phyloP scores from a whole-genome alignment of 345 rosid species.

The Pistacia integerrima region DNA sequence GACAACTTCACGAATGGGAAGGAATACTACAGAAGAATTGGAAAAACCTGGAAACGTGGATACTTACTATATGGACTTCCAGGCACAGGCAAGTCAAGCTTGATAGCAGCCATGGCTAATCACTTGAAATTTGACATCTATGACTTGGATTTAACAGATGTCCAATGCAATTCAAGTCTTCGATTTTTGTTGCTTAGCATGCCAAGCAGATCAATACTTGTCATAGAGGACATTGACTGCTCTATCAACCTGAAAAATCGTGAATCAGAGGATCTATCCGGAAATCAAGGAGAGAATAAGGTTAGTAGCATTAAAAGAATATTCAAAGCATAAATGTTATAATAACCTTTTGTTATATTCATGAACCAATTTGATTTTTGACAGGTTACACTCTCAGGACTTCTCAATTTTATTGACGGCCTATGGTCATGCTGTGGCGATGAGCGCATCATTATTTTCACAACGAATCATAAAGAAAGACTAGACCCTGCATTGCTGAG shows the following conservation, averaged over 20 bases:
- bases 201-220: constrained; percentile 46
- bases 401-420: constrained; percentile 27
- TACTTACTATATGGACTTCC: constrained; percentile 31
- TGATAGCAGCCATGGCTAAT: constrained; percentile 35
- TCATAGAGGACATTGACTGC: constrained; percentile 54
- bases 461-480: constrained; percentile 32
- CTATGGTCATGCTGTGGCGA: constrained; percentile 30
- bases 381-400: constrained; percentile 8
- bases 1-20: constrained; percentile 11
- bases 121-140: constrained; percentile 42
- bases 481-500: constrained; percentile 37
- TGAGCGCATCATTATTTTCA: constrained; percentile 26
- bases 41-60: constrained; percentile 27
- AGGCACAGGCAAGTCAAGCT: constrained; percentile 26
- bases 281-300: neutral
- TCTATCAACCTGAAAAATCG: constrained; percentile 38
- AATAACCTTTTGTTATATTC: no score
- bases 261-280: neutral
- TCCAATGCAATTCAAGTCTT: constrained; percentile 29
- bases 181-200: constrained; percentile 32
- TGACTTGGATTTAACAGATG: constrained; percentile 30
- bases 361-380: no score
- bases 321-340: no score
- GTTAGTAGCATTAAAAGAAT: neutral
- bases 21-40: constrained; percentile 23